phyloP scores from a whole-genome alignment of 225 moss, liverwort and hornwort genomes.

The Physcomitrellopsis africana region DNA sequence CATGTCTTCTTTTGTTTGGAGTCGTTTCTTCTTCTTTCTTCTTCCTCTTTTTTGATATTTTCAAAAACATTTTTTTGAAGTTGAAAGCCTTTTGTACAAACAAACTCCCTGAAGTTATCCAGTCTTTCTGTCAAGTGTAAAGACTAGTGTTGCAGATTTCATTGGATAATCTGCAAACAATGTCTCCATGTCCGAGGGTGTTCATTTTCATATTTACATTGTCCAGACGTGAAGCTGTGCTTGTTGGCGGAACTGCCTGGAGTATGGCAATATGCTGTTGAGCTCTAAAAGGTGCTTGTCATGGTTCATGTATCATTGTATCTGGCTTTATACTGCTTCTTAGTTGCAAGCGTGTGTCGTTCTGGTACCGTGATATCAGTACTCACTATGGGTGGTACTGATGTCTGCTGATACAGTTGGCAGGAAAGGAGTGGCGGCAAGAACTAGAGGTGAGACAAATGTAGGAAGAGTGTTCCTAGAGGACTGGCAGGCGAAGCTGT shows the following conservation, averaged over 20 bases:
- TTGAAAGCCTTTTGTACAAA: background rate
- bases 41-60: too few species aligned
- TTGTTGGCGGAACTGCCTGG: slow-evolving; percentile 29
- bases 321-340: slow-evolving; percentile 26
- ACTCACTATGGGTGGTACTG: background rate
- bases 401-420: slow-evolving; percentile 25
- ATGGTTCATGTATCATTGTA: slow-evolving; percentile 27
- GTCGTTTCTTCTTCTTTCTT: background rate
- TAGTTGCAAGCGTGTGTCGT: slow-evolving; percentile 18
- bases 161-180: background rate
- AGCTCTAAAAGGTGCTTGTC: slow-evolving; percentile 30
- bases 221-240: slow-evolving; percentile 25
- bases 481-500: slow-evolving; percentile 13
- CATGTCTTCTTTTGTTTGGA: background rate
- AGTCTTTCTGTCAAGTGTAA: too few species aligned
- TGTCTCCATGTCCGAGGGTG: slow-evolving; percentile 24
- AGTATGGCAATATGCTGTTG: slow-evolving; percentile 29
- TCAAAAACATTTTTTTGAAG: background rate
- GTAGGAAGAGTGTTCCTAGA: slow-evolving; percentile 17
- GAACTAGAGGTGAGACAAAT: slow-evolving; percentile 38
- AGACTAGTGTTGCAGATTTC: too few species aligned
- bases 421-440: slow-evolving; percentile 40
- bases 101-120: background rate
- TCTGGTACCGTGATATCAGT: background rate
- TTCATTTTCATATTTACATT: slow-evolving; percentile 25